Percentiles rank a stretch among this genome's conserved stretches.
Conservation (phyloP, 192 early-diverging fungal genomes). For the Linnemannia elongata region DNA sequence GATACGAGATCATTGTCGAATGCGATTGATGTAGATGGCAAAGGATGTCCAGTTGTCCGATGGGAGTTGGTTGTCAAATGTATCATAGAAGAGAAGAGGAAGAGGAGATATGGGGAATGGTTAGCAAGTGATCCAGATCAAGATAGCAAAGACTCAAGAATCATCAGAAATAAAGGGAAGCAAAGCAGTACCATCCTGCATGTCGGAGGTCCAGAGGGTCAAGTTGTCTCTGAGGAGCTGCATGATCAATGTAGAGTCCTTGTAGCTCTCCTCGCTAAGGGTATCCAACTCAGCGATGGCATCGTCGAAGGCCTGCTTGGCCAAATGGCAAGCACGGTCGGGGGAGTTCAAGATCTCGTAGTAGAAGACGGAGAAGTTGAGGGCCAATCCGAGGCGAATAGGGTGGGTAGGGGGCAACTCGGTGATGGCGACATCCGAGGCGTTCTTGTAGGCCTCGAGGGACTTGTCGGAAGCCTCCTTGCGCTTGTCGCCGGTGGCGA, state of each 20-base stretch:
- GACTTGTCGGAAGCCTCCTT: constrained; percentile 86
- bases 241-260: constrained; percentile 93
- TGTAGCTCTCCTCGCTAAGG: constrained; percentile 98
- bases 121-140: neutral
- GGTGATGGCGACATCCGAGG: constrained; percentile 94
- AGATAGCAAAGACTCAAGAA: neutral
- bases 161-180: neutral
- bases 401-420: constrained; percentile 98
- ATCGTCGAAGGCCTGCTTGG: constrained; percentile 98
- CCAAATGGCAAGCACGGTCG: constrained; percentile 95
- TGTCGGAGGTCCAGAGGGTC: constrained; percentile 98
- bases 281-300: constrained; percentile 99
- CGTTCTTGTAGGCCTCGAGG: constrained; percentile 95
- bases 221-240: constrained; percentile 99
- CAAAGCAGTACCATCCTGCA: constrained; percentile 48
- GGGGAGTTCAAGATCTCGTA: constrained; percentile 99
- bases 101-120: neutral
- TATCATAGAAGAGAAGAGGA: neutral
- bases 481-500: constrained; percentile 88
- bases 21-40: neutral
- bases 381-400: constrained; percentile 96
- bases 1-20: neutral
- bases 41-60: neutral
- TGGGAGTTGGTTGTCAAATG: neutral
- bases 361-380: constrained; percentile 99